Evolutionary conservation across 176 grass and related monocot genomes (phyloP).

Genomic region (Paspalum vaginatum): DNA sequence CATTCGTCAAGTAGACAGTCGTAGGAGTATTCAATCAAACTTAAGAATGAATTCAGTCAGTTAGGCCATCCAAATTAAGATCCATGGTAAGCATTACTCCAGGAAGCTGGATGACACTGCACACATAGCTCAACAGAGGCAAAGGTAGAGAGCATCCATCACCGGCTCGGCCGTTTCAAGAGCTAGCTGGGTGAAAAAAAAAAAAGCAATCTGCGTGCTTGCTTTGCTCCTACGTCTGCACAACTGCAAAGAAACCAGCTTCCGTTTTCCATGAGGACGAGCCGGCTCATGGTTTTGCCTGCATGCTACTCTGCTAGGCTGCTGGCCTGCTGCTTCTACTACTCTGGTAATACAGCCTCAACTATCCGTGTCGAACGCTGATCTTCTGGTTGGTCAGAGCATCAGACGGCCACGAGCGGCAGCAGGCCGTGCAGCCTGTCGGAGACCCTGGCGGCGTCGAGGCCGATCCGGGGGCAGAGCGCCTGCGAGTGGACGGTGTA

Average conservation of each 20-base stretch:
- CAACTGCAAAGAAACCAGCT: slow-evolving; percentile 27
- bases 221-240: slow-evolving; percentile 19
- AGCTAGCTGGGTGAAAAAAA: no score
- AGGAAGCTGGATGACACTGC: neutral
- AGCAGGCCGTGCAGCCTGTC: slow-evolving; percentile 58
- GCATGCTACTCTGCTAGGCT: neutral
- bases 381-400: neutral
- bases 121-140: neutral
- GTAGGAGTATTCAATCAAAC: no score
- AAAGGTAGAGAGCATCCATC: neutral
- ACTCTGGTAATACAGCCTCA: no score
- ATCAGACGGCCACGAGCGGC: neutral
- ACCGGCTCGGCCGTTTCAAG: neutral
- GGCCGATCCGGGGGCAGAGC: slow-evolving; percentile 52
- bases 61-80: no score
- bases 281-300: neutral
- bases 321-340: no score
- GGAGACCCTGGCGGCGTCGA: slow-evolving; percentile 56
- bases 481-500: slow-evolving; percentile 89
- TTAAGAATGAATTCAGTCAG: no score
- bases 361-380: no score
- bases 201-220: neutral
- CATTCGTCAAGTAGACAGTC: no score
- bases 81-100: neutral
- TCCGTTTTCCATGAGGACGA: neutral